These are phyloP conservation scores for Trichoderma parareesei DNA, from an alignment of 495 filamentous ascomycete species.

Conservation along the genomic window DNA sequence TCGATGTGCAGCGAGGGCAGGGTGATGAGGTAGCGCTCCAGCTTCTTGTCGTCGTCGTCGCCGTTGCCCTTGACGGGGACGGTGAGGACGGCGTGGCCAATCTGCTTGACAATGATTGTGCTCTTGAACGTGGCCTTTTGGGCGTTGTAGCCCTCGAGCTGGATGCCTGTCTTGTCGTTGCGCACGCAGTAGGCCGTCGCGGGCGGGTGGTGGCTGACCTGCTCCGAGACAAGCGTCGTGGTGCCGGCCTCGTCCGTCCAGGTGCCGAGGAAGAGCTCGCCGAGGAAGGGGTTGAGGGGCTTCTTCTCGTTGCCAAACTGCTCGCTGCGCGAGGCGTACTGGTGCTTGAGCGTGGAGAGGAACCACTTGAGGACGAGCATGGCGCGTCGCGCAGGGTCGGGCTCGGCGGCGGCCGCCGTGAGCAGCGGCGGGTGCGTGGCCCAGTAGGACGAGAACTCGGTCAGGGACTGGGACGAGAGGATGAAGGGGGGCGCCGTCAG, in stretches of 20 bases:
- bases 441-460: slow-evolving; percentile 97
- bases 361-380: slow-evolving; percentile 95
- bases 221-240: slow-evolving; percentile 56
- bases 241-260: slow-evolving; percentile 74
- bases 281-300: slow-evolving; percentile 85
- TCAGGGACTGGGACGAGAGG: slow-evolving; percentile 80
- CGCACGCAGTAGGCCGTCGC: slow-evolving; percentile 89
- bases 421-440: slow-evolving; percentile 85
- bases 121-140: slow-evolving; percentile 91
- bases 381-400: slow-evolving; percentile 74
- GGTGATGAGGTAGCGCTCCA: slow-evolving; percentile 81
- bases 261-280: slow-evolving; percentile 82
- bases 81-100: slow-evolving; percentile 84
- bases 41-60: slow-evolving; percentile 24
- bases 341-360: slow-evolving; percentile 87
- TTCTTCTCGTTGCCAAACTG: slow-evolving; percentile 95
- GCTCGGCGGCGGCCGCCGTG: slow-evolving; percentile 73
- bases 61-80: slow-evolving; percentile 42
- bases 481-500: slow-evolving; percentile 96
- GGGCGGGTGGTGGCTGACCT: slow-evolving; percentile 92
- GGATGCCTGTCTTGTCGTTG: slow-evolving; percentile 75
- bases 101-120: slow-evolving; percentile 92
- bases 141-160: slow-evolving; percentile 93
- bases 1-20: slow-evolving; percentile 91
- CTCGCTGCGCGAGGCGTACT: slow-evolving; percentile 85